Conservation (phyloP, 2,329 filamentous ascomycete genomes). For the Bisporella sp. region DNA sequence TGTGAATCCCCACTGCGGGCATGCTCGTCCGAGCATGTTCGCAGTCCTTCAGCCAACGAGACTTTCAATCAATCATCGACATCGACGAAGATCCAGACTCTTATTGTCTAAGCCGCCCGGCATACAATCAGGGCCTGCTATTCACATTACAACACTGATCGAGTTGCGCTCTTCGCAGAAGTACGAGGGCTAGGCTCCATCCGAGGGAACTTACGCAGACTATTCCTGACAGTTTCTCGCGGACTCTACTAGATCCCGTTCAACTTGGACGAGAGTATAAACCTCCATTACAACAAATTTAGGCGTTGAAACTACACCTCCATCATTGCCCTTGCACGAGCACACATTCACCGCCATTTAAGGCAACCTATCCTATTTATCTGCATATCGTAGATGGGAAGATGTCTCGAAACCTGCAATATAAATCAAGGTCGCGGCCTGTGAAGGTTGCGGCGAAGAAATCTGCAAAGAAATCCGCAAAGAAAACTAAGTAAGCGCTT, state of each 20-base stretch:
- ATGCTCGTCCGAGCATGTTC: slow-evolving; percentile 47
- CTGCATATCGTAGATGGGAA: slow-evolving; percentile 27
- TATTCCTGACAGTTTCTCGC: neutral
- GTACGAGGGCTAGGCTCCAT: slow-evolving; percentile 17
- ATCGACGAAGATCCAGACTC: slow-evolving; percentile 64
- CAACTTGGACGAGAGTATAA: neutral
- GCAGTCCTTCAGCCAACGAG: slow-evolving; percentile 82
- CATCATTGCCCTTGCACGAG: neutral
- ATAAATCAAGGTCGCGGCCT: neutral
- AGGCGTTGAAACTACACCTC: neutral
- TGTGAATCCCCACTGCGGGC: slow-evolving; percentile 86
- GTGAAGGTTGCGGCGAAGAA: too few species aligned
- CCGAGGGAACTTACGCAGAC: slow-evolving; percentile 9
- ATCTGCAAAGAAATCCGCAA: neutral
- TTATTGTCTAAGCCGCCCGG: slow-evolving; percentile 25
- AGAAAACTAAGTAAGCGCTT: slow-evolving; percentile 28
- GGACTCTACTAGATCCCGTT: neutral
- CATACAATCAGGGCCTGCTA: slow-evolving; percentile 24
- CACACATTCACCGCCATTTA: neutral
- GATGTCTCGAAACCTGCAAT: neutral
- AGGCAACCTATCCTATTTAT: neutral
- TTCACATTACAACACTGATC: slow-evolving; percentile 24
- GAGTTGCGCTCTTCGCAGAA: slow-evolving; percentile 18
- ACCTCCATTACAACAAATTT: neutral
- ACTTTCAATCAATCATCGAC: slow-evolving; percentile 55